Evolutionary conservation across 306 rosid species (phyloP).

Genomic region (Erythrophleum fordii): DNA sequence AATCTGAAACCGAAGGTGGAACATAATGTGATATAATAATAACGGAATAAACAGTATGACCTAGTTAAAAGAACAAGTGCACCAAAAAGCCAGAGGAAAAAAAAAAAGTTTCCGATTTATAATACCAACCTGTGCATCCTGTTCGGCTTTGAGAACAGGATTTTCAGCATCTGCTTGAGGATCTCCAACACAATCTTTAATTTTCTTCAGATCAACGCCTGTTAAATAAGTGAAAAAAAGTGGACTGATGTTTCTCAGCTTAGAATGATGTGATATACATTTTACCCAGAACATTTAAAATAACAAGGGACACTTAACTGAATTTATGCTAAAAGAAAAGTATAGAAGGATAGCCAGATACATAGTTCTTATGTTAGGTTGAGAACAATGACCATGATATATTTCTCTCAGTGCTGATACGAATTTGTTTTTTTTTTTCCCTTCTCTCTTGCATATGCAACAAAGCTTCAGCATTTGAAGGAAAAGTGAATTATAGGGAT

Average conservation of each 20-base stretch:
- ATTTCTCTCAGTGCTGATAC: too few species aligned
- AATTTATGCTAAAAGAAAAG: constrained; percentile 6
- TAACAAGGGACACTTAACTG: too few species aligned
- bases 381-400: background rate
- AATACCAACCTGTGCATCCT: constrained; percentile 76
- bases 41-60: constrained; percentile 16
- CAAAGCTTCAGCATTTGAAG: background rate
- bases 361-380: background rate
- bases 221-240: constrained; percentile 34
- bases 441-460: background rate
- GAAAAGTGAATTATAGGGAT: background rate
- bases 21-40: constrained; percentile 21
- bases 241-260: background rate
- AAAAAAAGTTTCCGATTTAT: background rate
- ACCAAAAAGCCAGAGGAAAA: constrained; percentile 1
- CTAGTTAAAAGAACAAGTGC: background rate
- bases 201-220: constrained; percentile 78
- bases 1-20: constrained; percentile 58
- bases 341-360: background rate
- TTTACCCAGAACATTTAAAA: too few species aligned
- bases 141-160: constrained; percentile 84
- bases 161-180: constrained; percentile 73
- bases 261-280: constrained; percentile 24
- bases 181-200: constrained; percentile 81
- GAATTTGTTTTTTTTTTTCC: too few species aligned